These are phyloP conservation scores for Jacaranda mimosifolia DNA, from an alignment of 257 asterid genomes.

Conservation along the genomic window DNA sequence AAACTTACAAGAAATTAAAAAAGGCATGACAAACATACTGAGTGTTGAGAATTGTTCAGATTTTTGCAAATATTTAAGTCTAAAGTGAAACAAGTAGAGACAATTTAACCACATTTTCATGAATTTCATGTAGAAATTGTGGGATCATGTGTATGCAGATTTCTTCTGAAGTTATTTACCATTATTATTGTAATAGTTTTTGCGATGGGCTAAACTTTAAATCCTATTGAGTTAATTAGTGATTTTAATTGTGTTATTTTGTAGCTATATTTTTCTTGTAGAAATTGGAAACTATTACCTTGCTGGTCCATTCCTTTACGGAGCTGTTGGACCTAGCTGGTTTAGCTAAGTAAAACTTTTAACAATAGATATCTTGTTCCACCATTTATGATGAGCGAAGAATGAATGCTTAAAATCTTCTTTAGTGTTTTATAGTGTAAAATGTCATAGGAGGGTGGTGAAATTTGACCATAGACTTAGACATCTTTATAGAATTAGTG, in stretches of 20 bases:
- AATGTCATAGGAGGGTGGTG: neutral
- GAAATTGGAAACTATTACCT: slow-evolving; percentile 16
- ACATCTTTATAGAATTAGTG: neutral
- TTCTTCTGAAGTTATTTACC: neutral
- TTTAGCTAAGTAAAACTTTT: slow-evolving; percentile 7
- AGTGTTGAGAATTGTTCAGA: neutral
- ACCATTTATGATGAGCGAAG: slow-evolving; percentile 20
- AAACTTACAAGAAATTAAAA: slow-evolving; percentile 61
- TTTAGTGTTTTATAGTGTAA: slow-evolving; percentile 16
- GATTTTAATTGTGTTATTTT: neutral
- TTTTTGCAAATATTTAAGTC: slow-evolving; percentile 16
- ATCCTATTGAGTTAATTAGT: neutral
- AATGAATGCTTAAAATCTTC: neutral
- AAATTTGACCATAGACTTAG: slow-evolving; percentile 3
- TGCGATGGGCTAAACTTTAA: neutral
- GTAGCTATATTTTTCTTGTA: neutral
- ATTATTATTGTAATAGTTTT: neutral
- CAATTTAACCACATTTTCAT: slow-evolving; percentile 14
- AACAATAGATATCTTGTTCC: neutral
- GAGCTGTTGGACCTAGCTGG: slow-evolving; percentile 28
- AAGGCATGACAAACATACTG: slow-evolving; percentile 19
- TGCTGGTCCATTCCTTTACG: neutral
- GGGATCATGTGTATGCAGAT: slow-evolving; percentile 2
- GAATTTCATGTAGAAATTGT: slow-evolving; percentile 5
- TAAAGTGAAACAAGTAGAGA: slow-evolving; percentile 13